Evolutionary conservation across 257 asterid species (phyloP).

Genomic region (Craterostigma plantagineum): DNA sequence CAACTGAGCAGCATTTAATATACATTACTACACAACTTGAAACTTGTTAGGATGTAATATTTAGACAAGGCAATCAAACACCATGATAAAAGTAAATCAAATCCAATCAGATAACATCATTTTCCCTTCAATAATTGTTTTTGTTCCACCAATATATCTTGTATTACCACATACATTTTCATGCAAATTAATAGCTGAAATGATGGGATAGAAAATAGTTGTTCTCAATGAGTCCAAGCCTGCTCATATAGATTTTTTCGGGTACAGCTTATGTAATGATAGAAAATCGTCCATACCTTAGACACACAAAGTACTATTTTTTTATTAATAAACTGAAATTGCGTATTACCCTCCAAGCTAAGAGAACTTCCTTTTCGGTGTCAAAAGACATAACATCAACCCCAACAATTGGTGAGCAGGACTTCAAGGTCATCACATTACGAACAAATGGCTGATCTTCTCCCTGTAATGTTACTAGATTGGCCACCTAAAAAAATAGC

Average conservation of each 20-base stretch:
- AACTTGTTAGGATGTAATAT: too few species aligned
- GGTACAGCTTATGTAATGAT: background rate
- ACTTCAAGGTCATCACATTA: constrained; percentile 91
- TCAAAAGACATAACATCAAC: constrained; percentile 97
- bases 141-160: constrained; percentile 1
- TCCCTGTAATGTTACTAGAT: constrained; percentile 89
- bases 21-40: too few species aligned
- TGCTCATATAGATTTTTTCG: background rate
- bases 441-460: constrained; percentile 81
- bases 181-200: too few species aligned
- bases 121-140: constrained; percentile 1
- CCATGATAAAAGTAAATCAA: background rate
- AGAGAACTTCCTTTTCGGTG: constrained; percentile 69
- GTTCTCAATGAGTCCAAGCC: too few species aligned
- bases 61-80: constrained; percentile 1
- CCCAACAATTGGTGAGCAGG: constrained; percentile 95
- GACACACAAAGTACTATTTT: background rate
- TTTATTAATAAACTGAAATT: background rate
- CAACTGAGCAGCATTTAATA: too few species aligned
- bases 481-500: constrained; percentile 51
- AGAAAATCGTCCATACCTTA: background rate
- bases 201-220: too few species aligned
- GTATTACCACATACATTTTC: background rate
- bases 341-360: constrained; percentile 91
- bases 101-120: constrained; percentile 1